phyloP scores from a whole-genome alignment of 2,329 filamentous ascomycete genomes.

The Cordyceps farinosa region DNA sequence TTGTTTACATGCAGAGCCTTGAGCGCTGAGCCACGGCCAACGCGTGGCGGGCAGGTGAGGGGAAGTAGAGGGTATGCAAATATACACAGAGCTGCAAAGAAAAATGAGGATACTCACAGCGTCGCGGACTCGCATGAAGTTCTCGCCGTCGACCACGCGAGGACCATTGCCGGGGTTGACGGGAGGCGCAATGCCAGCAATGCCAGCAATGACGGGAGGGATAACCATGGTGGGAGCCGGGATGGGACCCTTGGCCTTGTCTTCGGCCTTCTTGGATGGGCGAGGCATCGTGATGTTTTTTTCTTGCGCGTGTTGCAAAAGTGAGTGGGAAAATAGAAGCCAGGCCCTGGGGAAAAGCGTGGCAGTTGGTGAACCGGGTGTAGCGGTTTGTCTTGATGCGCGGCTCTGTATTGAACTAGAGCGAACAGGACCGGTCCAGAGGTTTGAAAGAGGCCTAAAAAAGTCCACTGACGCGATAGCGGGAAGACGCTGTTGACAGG shows the following conservation, averaged over 20 bases:
- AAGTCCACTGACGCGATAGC: constrained; percentile 17
- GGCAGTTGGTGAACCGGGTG: background rate
- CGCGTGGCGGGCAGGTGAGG: background rate
- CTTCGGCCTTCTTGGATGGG: constrained; percentile 42
- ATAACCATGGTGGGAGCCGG: constrained; percentile 39
- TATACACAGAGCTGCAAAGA: constrained; percentile 13
- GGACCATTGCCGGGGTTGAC: constrained; percentile 8
- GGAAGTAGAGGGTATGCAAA: background rate
- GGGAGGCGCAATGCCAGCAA: constrained; percentile 25
- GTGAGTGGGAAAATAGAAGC: background rate
- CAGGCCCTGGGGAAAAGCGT: background rate
- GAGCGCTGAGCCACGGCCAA: background rate
- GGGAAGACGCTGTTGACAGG: constrained; percentile 19
- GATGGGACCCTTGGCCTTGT: constrained; percentile 36
- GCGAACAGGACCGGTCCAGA: background rate
- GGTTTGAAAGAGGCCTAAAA: constrained; percentile 1
- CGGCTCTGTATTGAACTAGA: background rate
- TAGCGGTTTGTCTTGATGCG: background rate
- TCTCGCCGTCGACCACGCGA: constrained; percentile 61
- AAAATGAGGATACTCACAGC: constrained; percentile 58
- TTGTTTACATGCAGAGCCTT: constrained; percentile 7
- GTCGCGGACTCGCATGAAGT: constrained; percentile 77
- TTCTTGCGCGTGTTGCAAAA: constrained; percentile 20
- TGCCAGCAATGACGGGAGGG: constrained; percentile 27
- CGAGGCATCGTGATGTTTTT: constrained; percentile 40